A percentile compares a stretch with the other conserved stretches of the same genome.
Evolutionary conservation across 257 asterid genomes (phyloP).

Genomic region (Rubia yunnanensis): DNA sequence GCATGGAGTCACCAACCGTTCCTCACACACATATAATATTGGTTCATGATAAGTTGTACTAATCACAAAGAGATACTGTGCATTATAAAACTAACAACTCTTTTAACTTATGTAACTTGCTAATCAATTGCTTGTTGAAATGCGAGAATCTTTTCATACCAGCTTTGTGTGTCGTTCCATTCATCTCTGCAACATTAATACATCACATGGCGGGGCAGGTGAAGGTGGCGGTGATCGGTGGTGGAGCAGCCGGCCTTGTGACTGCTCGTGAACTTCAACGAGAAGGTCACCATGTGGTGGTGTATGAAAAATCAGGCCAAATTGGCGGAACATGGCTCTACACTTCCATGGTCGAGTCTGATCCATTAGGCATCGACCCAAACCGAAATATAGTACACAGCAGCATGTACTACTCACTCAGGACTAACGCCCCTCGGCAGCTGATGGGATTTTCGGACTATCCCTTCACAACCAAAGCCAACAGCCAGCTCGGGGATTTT

Average conservation of each 20-base stretch:
- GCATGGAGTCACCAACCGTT: too few relatives aligned
- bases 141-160: neutral
- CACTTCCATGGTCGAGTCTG: slow-evolving; percentile 40
- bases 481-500: slow-evolving; percentile 21
- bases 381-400: slow-evolving; percentile 34
- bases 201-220: neutral
- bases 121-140: neutral
- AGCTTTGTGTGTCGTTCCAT: neutral
- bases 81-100: neutral
- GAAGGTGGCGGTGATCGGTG: slow-evolving; percentile 19
- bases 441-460: slow-evolving; percentile 50
- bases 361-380: slow-evolving; percentile 45
- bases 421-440: slow-evolving; percentile 42
- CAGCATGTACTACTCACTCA: slow-evolving; percentile 38
- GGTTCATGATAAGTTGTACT: too few relatives aligned
- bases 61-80: too few relatives aligned
- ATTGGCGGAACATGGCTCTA: slow-evolving; percentile 57
- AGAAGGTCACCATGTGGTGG: slow-evolving; percentile 12
- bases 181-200: neutral
- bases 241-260: slow-evolving; percentile 6
- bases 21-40: too few relatives aligned
- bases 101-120: neutral
- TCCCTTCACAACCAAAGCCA: slow-evolving; percentile 23
- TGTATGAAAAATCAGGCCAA: slow-evolving; percentile 11
- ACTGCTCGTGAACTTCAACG: slow-evolving; percentile 12